Evolutionary conservation across 2,329 filamentous ascomycete genomes (phyloP).

Genomic region (Penicillium occitanis): DNA sequence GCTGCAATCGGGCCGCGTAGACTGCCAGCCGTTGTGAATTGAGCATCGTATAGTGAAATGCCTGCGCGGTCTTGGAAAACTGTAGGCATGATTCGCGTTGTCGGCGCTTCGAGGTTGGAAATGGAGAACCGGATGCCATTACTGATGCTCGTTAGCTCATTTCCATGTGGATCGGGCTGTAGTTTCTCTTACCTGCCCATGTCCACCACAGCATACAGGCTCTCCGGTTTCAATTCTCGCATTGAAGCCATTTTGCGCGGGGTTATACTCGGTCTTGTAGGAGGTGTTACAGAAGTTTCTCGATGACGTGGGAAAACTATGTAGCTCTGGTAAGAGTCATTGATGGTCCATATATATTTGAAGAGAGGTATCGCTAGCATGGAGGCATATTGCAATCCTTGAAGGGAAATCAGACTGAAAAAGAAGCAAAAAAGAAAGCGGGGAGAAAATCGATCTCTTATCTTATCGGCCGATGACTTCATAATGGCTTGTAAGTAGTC

Average conservation of each 20-base stretch:
- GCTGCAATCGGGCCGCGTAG: slow-evolving; percentile 55
- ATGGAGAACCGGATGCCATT: slow-evolving; percentile 95
- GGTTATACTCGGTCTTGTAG: not conserved
- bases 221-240: slow-evolving; percentile 8
- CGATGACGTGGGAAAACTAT: not conserved
- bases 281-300: not conserved
- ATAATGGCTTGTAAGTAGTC: not conserved
- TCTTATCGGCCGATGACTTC: slow-evolving; percentile 9
- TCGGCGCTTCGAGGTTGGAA: slow-evolving; percentile 71
- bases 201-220: slow-evolving; percentile 41
- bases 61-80: slow-evolving; percentile 74
- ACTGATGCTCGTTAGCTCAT: slow-evolving; percentile 37
- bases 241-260: slow-evolving; percentile 17
- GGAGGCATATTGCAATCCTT: not conserved
- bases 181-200: slow-evolving; percentile 40
- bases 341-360: not conserved
- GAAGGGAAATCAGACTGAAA: not conserved
- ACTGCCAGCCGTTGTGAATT: slow-evolving; percentile 47
- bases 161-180: not conserved
- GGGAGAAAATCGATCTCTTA: not conserved
- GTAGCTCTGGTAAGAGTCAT: not conserved
- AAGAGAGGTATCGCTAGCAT: not conserved
- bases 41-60: slow-evolving; percentile 84
- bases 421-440: not conserved
- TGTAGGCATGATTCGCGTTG: slow-evolving; percentile 70